Conservation (phyloP, 805 yeast species). For the Wickerhamiella lipophila region DNA sequence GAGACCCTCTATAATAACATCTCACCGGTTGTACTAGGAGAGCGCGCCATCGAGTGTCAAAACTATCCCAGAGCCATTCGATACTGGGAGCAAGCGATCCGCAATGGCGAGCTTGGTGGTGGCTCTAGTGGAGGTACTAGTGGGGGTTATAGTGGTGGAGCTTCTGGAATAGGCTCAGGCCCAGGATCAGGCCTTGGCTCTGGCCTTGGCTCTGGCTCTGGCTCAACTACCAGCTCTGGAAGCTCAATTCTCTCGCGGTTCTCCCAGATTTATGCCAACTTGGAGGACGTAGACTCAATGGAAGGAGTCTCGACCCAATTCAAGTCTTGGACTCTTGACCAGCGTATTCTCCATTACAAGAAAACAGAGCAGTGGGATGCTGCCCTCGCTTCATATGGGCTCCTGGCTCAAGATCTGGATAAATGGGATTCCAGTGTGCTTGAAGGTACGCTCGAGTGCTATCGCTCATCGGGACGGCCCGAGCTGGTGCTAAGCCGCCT, state of each 20-base stretch:
- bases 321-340: conserved; percentile 50
- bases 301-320: conserved; percentile 72
- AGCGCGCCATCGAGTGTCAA: conserved; percentile 67
- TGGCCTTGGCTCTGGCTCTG: too few species aligned
- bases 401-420: conserved; percentile 36
- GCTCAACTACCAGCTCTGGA: background rate
- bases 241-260: background rate
- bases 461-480: conserved; percentile 64
- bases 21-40: conserved; percentile 60
- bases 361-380: conserved; percentile 77
- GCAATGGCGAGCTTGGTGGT: conserved; percentile 28
- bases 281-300: conserved; percentile 81
- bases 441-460: conserved; percentile 54
- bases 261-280: conserved; percentile 33
- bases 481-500: conserved; percentile 49
- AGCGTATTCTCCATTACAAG: conserved; percentile 67
- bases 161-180: too few species aligned
- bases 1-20: conserved; percentile 25
- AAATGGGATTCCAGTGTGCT: conserved; percentile 27
- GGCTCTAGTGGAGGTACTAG: too few species aligned
- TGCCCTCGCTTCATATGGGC: conserved; percentile 75
- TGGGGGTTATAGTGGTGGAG: too few species aligned
- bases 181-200: too few species aligned
- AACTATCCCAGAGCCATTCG: conserved; percentile 79
- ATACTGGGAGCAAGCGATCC: conserved; percentile 62